Evolutionary conservation across 1,139 yeast genomes (phyloP).

Genomic region (Diutina scorzettiae): DNA sequence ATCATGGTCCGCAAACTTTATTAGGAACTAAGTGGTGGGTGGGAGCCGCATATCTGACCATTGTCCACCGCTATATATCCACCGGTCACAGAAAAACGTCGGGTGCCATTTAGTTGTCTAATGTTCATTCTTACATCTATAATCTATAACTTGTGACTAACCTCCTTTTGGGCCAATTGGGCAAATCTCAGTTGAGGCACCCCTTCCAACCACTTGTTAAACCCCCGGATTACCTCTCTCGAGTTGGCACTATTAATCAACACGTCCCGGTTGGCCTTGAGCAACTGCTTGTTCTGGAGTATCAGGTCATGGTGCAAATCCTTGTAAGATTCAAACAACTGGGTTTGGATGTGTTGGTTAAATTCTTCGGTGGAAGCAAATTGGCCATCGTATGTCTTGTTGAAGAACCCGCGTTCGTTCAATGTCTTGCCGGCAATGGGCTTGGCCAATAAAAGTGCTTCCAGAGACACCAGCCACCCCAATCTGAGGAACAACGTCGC

Average conservation of each 20-base stretch:
- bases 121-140: not conserved
- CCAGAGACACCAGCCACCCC: slow-evolving; percentile 65
- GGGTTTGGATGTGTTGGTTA: slow-evolving; percentile 39
- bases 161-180: slow-evolving; percentile 40
- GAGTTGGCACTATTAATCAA: slow-evolving; percentile 43
- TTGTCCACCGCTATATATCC: too few relatives aligned
- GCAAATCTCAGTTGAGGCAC: slow-evolving; percentile 62
- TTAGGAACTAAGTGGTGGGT: too few relatives aligned
- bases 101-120: not conserved
- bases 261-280: slow-evolving; percentile 35
- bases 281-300: slow-evolving; percentile 47
- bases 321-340: slow-evolving; percentile 32
- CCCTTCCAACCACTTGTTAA: slow-evolving; percentile 60
- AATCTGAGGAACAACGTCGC: slow-evolving; percentile 57
- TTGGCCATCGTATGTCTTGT: slow-evolving; percentile 31
- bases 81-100: too few relatives aligned
- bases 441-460: slow-evolving; percentile 59
- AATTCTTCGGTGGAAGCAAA: slow-evolving; percentile 47
- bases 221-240: slow-evolving; percentile 57
- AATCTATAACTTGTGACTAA: slow-evolving; percentile 46
- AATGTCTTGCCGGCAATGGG: slow-evolving; percentile 57
- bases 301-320: slow-evolving; percentile 50
- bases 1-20: too few relatives aligned
- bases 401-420: slow-evolving; percentile 46
- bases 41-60: too few relatives aligned